Conservation (phyloP, 345 rosid genomes). For the Mercurialis annua region DNA sequence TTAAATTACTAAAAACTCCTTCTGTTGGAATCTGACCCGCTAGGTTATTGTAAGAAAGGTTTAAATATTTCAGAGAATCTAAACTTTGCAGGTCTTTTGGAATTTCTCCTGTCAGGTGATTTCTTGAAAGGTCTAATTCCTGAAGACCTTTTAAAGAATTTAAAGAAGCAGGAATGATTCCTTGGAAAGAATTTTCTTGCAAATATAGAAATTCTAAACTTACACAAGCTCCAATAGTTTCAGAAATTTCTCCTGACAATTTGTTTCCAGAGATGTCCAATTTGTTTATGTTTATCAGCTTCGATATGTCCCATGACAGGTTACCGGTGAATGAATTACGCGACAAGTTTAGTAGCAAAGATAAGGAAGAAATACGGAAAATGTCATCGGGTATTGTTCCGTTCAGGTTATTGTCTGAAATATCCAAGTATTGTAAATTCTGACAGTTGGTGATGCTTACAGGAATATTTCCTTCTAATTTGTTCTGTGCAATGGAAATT, state of each 20-base stretch:
- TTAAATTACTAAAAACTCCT: constrained; percentile 36
- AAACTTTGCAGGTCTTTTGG: constrained; percentile 14
- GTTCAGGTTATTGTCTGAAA: constrained; percentile 16
- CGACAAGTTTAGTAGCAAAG: constrained; percentile 19
- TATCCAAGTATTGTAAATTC: neutral
- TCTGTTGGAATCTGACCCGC: constrained; percentile 35
- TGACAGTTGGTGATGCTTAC: constrained; percentile 1
- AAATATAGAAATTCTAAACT: constrained; percentile 10
- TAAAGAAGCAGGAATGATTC: constrained; percentile 29
- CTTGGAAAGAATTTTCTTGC: constrained; percentile 24
- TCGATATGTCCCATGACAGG: constrained; percentile 14
- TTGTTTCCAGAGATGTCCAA: constrained; percentile 20
- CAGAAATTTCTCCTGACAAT: constrained; percentile 29
- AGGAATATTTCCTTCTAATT: constrained; percentile 18
- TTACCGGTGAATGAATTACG: constrained; percentile 25
- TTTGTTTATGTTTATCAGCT: constrained; percentile 12
- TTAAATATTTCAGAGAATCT: neutral
- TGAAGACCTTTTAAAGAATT: constrained; percentile 19
- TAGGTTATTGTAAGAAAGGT: constrained; percentile 37
- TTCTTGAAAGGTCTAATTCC: constrained; percentile 31
- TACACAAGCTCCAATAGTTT: constrained; percentile 20
- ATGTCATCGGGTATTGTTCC: constrained; percentile 24
- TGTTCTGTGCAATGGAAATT: neutral
- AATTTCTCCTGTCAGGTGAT: constrained; percentile 27
- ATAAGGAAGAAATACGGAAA: constrained; percentile 14